Conservation (phyloP, 192 early-diverging fungal species). For the Backusella tuberculispora region DNA sequence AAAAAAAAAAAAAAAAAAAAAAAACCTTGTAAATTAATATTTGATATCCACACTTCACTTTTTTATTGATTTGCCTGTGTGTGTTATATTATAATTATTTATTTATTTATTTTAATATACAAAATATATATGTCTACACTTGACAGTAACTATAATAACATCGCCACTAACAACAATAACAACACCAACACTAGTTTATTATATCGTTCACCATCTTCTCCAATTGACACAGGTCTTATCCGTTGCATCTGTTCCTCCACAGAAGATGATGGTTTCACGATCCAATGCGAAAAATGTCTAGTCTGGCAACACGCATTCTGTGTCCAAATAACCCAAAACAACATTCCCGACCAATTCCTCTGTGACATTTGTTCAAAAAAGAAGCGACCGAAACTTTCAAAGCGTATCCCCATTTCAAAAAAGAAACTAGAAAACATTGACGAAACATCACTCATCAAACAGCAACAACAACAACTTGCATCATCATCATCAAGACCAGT, state of each 20-base stretch:
- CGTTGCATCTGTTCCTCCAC: constrained; percentile 90
- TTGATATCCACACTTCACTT: background rate
- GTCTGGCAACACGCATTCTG: constrained; percentile 97
- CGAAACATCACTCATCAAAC: background rate
- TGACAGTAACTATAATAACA: background rate
- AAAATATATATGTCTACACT: background rate
- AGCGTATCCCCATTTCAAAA: constrained; percentile 28
- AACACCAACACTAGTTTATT: background rate
- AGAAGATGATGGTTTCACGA: constrained; percentile 97
- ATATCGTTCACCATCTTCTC: constrained; percentile 22
- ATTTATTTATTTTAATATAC: background rate
- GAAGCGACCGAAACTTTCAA: constrained; percentile 29
- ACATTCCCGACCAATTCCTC: constrained; percentile 84
- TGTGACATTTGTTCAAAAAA: constrained; percentile 75
- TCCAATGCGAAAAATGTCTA: constrained; percentile 92
- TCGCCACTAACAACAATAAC: background rate
- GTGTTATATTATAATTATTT: constrained; percentile 5
- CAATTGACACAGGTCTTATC: constrained; percentile 86
- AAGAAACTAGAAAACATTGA: constrained; percentile 14
- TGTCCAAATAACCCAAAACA: constrained; percentile 68
- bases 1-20: background rate
- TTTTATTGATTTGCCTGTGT: background rate
- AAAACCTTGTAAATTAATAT: background rate
- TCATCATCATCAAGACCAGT: background rate
- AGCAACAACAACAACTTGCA: constrained; percentile 1